Conservation (phyloP, 2,329 filamentous ascomycete species). For the Colletotrichum shisoi region DNA sequence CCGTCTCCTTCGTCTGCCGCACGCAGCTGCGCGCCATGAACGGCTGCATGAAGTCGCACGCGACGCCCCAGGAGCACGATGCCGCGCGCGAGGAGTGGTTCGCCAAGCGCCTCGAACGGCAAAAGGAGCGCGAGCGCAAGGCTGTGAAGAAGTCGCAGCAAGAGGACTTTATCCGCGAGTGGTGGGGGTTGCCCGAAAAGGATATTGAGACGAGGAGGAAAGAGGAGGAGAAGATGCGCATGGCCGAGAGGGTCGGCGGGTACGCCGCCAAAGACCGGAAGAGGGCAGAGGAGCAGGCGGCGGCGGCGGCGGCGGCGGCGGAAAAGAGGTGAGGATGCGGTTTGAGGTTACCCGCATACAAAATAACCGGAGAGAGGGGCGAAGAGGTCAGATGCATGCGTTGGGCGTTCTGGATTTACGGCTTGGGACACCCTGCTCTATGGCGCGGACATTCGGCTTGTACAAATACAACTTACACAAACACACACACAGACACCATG, state of each 20-base stretch:
- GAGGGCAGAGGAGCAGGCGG: slow-evolving; percentile 40
- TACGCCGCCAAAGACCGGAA: slow-evolving; percentile 54
- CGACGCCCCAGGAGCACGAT: slow-evolving; percentile 85
- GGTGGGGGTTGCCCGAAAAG: slow-evolving; percentile 70
- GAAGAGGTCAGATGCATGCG: slow-evolving; percentile 30
- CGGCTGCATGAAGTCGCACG: slow-evolving; percentile 86
- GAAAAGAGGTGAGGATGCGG: slow-evolving; percentile 17
- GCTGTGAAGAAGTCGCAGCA: slow-evolving; percentile 67
- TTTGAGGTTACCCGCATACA: slow-evolving; percentile 1
- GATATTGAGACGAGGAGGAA: slow-evolving; percentile 59
- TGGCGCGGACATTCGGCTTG: slow-evolving; percentile 34
- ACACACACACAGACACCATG: slow-evolving; percentile 17
- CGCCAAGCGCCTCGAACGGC: slow-evolving; percentile 73
- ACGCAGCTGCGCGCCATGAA: slow-evolving; percentile 87
- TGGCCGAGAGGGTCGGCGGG: slow-evolving; percentile 65
- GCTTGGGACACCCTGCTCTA: slow-evolving; percentile 38
- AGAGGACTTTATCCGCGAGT: slow-evolving; percentile 71
- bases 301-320: slow-evolving; percentile 20
- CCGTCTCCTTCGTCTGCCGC: slow-evolving; percentile 86
- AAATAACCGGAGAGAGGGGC: neutral
- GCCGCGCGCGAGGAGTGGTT: slow-evolving; percentile 95
- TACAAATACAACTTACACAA: slow-evolving; percentile 20
- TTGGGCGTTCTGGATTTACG: slow-evolving; percentile 37
- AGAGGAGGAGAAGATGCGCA: slow-evolving; percentile 61
- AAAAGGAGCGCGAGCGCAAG: slow-evolving; percentile 71